Evolutionary conservation across 495 filamentous ascomycete genomes (phyloP).

Genomic region (Halenospora varia): DNA sequence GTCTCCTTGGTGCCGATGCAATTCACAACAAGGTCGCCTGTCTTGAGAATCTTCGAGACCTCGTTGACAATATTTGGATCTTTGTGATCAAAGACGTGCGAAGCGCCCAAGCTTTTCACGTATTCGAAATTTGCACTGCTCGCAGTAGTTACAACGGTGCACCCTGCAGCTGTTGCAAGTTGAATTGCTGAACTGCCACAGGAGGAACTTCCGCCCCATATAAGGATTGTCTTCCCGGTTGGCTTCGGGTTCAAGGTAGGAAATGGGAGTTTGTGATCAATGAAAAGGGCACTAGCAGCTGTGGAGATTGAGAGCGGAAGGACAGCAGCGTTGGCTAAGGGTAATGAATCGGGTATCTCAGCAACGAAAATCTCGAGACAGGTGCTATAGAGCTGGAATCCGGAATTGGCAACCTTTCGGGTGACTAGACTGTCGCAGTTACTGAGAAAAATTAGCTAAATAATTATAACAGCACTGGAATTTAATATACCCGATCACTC

Average conservation of each 20-base stretch:
- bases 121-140: slow-evolving; percentile 29
- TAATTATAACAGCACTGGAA: not conserved
- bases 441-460: not conserved
- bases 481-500: slow-evolving; percentile 6
- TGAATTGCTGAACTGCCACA: slow-evolving; percentile 34
- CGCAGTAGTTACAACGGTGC: slow-evolving; percentile 33
- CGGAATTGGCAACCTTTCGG: not conserved
- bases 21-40: slow-evolving; percentile 25
- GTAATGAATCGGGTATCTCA: slow-evolving; percentile 33
- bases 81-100: slow-evolving; percentile 35
- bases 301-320: slow-evolving; percentile 40
- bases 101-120: slow-evolving; percentile 34
- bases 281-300: slow-evolving; percentile 35
- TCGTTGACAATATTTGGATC: slow-evolving; percentile 22
- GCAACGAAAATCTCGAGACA: slow-evolving; percentile 12
- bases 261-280: not conserved
- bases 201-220: slow-evolving; percentile 35
- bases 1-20: slow-evolving; percentile 19
- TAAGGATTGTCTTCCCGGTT: slow-evolving; percentile 26
- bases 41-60: slow-evolving; percentile 19
- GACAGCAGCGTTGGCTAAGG: slow-evolving; percentile 33
- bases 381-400: slow-evolving; percentile 8
- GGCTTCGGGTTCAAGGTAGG: slow-evolving; percentile 3
- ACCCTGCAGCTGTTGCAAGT: slow-evolving; percentile 7
- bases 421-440: slow-evolving; percentile 10